Percentiles rank a stretch among this genome's conserved stretches.
Evolutionary conservation across 2,329 filamentous ascomycete species (phyloP).

Genomic region (Rutstroemia sp.): DNA sequence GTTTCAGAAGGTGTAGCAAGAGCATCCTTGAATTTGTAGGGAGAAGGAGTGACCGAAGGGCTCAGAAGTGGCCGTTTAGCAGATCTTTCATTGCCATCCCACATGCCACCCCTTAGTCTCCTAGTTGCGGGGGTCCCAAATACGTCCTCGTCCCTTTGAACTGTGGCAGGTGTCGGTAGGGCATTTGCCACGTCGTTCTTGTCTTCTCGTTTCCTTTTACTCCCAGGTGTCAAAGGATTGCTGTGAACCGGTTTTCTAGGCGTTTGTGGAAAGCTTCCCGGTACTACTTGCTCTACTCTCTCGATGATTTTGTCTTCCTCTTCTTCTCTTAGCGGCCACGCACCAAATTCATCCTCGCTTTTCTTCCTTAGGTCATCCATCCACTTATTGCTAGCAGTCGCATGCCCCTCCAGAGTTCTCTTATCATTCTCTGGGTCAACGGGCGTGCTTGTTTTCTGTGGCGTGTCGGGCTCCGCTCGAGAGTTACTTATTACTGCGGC

Average conservation of each 20-base stretch:
- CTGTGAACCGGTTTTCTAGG: conserved; percentile 21
- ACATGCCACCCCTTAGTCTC: conserved; percentile 16
- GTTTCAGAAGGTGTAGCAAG: conserved; percentile 11
- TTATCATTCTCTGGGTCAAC: conserved; percentile 12
- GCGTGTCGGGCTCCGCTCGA: conserved; percentile 33
- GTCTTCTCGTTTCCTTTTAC: conserved; percentile 23
- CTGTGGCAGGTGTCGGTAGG: conserved; percentile 24
- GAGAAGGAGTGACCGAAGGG: conserved; percentile 23
- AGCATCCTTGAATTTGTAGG: conserved; percentile 17
- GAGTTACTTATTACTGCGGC: conserved; percentile 38
- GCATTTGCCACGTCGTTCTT: conserved; percentile 1
- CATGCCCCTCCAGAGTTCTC: conserved; percentile 13
- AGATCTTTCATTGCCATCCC: conserved; percentile 20
- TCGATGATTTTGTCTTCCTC: conserved; percentile 20
- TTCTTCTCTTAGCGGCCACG: conserved; percentile 18
- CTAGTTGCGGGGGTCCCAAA: conserved; percentile 14
- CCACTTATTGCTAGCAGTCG: conserved; percentile 14
- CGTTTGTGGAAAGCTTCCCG: conserved; percentile 18
- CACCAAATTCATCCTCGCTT: conserved; percentile 25
- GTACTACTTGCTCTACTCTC: conserved; percentile 2
- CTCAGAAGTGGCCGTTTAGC: conserved; percentile 13
- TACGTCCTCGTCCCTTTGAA: conserved; percentile 15
- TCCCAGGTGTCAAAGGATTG: conserved; percentile 20
- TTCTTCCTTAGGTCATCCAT: conserved; percentile 11
- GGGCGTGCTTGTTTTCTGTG: conserved; percentile 5